A percentile compares a stretch with the other conserved stretches of the same genome.
Evolutionary conservation across 192 early-diverging fungal genomes (phyloP).

Genomic region (Anaeromyces robustus): DNA sequence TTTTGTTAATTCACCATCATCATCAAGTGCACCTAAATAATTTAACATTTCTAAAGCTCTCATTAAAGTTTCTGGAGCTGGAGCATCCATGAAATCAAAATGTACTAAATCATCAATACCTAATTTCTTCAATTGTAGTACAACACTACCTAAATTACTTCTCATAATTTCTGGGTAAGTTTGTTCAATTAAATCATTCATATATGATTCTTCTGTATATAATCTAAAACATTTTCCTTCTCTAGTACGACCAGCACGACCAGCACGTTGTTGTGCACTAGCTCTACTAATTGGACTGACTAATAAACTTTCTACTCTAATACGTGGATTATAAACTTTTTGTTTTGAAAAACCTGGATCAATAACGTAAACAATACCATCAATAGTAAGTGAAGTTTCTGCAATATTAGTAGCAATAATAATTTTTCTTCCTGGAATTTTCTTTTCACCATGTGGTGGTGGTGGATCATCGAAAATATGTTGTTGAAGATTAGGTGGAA

Average conservation of each 20-base stretch:
- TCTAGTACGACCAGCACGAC: conserved; percentile 95
- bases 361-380: conserved; percentile 97
- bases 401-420: conserved; percentile 96
- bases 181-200: conserved; percentile 84
- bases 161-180: conserved; percentile 97
- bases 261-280: conserved; percentile 89
- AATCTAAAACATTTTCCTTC: conserved; percentile 95
- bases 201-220: conserved; percentile 96
- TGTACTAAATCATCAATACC: conserved; percentile 95
- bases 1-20: conserved; percentile 82
- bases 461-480: conserved; percentile 88
- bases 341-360: conserved; percentile 98
- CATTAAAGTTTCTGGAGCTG: conserved; percentile 96
- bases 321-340: conserved; percentile 96
- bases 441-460: conserved; percentile 52
- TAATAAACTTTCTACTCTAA: conserved; percentile 86
- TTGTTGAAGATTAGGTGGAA: conserved; percentile 82
- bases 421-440: conserved; percentile 85
- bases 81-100: conserved; percentile 99
- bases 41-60: conserved; percentile 93
- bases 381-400: conserved; percentile 95
- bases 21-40: conserved; percentile 85
- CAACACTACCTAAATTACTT: conserved; percentile 88
- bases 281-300: conserved; percentile 92
- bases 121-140: conserved; percentile 93